These are phyloP conservation scores for Starmerella powellii DNA, from an alignment of 805 yeast species.

Conservation along the genomic window DNA sequence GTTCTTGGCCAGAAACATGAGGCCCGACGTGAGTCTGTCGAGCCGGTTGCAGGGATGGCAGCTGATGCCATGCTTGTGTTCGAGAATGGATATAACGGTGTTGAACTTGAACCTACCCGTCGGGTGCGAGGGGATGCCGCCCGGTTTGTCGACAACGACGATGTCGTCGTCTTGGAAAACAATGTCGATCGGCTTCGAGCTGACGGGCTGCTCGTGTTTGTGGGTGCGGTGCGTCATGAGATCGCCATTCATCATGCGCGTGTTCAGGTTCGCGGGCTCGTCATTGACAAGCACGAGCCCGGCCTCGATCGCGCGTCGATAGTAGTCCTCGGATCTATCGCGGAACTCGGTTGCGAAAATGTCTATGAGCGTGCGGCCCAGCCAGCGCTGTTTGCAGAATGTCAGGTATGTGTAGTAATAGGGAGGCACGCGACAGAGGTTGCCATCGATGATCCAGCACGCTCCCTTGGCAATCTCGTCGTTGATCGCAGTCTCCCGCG, in stretches of 20 bases:
- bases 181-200: slow-evolving; percentile 41
- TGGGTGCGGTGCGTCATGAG: slow-evolving; percentile 66
- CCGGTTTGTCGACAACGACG: slow-evolving; percentile 81
- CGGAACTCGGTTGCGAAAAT: slow-evolving; percentile 77
- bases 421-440: slow-evolving; percentile 62
- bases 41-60: slow-evolving; percentile 84
- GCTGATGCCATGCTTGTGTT: slow-evolving; percentile 50
- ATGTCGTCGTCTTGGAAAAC: slow-evolving; percentile 64
- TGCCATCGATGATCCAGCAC: slow-evolving; percentile 31
- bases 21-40: slow-evolving; percentile 83
- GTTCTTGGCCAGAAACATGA: slow-evolving; percentile 80
- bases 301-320: slow-evolving; percentile 49
- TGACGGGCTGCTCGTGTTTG: slow-evolving; percentile 86
- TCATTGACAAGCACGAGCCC: slow-evolving; percentile 73
- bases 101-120: slow-evolving; percentile 75
- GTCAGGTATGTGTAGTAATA: slow-evolving; percentile 84
- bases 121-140: slow-evolving; percentile 94
- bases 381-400: slow-evolving; percentile 84
- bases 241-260: slow-evolving; percentile 70
- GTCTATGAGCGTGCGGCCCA: slow-evolving; percentile 67
- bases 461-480: slow-evolving; percentile 25
- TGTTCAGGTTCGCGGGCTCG: slow-evolving; percentile 48
- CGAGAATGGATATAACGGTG: slow-evolving; percentile 64
- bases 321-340: slow-evolving; percentile 58
- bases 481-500: slow-evolving; percentile 20